Evolutionary conservation across 1,284 basidiomycete genomes (phyloP).

Genomic region (Farysia itapuensis): DNA sequence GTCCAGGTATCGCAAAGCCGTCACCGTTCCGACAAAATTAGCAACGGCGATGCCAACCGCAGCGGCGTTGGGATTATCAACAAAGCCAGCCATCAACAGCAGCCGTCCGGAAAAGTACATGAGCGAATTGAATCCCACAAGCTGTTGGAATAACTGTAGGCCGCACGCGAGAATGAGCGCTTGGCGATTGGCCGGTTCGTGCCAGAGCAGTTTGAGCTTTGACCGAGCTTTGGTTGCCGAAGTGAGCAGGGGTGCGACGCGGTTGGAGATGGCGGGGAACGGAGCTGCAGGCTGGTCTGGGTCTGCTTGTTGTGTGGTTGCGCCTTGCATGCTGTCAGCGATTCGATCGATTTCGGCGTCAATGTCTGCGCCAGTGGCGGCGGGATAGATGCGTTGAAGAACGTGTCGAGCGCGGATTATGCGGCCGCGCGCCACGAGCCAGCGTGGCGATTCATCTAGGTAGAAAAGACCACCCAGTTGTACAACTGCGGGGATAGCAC

Average conservation of each 20-base stretch:
- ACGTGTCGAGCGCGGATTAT: conserved; percentile 35
- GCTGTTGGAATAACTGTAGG: conserved; percentile 41
- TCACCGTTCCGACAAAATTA: conserved; percentile 44
- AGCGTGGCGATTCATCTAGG: conserved; percentile 49
- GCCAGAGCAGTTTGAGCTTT: conserved; percentile 26
- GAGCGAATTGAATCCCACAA: conserved; percentile 22
- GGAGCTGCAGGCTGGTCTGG: conserved; percentile 1
- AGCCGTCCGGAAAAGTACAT: conserved; percentile 43
- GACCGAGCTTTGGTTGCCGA: conserved; percentile 5
- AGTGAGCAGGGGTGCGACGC: conserved; percentile 4
- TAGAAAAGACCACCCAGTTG: conserved; percentile 49
- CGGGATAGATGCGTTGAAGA: conserved; percentile 46
- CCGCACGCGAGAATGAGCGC: conserved; percentile 44
- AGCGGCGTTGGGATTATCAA: conserved; percentile 43
- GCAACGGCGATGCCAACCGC: conserved; percentile 44
- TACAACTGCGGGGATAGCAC: conserved; percentile 39
- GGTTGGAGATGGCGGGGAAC: conserved; percentile 8
- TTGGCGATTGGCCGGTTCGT: conserved; percentile 16
- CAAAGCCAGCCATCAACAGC: conserved; percentile 47
- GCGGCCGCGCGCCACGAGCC: conserved; percentile 38
- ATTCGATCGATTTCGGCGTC: conserved; percentile 41
- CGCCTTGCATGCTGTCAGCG: conserved; percentile 21
- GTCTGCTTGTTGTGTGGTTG: conserved; percentile 1
- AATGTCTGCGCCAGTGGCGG: conserved; percentile 21
- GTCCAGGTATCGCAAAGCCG: conserved; percentile 46